A percentile compares a stretch with the other conserved stretches of the same genome.
These are phyloP conservation scores for Hypoxylon sp. DNA, from an alignment of 2,329 filamentous ascomycete genomes.

Conservation along the genomic window DNA sequence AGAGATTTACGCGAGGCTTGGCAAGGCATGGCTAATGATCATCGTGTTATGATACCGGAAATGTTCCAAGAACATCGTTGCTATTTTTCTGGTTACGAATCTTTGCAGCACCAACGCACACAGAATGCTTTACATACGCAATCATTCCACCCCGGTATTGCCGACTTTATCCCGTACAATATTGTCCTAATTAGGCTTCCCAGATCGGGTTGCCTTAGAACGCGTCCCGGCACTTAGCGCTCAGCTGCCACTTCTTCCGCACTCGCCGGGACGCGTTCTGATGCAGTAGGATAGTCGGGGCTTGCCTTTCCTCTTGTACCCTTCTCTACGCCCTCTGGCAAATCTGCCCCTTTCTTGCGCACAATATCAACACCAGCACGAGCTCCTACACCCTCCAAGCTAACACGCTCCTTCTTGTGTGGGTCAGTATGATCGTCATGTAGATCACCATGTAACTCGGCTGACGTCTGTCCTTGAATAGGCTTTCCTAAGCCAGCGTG, in stretches of 20 bases:
- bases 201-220: conserved; percentile 41
- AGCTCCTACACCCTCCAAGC: conserved; percentile 59
- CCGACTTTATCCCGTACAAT: too few relatives aligned
- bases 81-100: too few relatives aligned
- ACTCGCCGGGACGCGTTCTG: conserved; percentile 46
- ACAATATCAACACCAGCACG: conserved; percentile 50
- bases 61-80: not conserved
- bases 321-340: conserved; percentile 53
- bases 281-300: conserved; percentile 48
- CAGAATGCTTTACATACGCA: too few relatives aligned
- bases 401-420: conserved; percentile 57
- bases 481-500: conserved; percentile 63
- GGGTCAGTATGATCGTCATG: conserved; percentile 55
- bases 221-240: conserved; percentile 28
- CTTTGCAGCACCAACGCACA: too few relatives aligned
- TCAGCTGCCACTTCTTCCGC: conserved; percentile 51
- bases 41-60: not conserved
- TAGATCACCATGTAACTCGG: conserved; percentile 54
- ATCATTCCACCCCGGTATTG: too few relatives aligned
- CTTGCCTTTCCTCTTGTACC: conserved; percentile 47
- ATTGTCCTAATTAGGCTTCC: conserved; percentile 22
- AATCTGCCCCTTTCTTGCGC: conserved; percentile 51
- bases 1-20: not conserved
- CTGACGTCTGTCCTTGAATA: conserved; percentile 59
- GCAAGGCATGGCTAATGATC: not conserved